Evolutionary conservation across 2,329 filamentous ascomycete species (phyloP), one percentile per base, ranked within the genome.

Genomic region (Penicillium sp.): DNA sequence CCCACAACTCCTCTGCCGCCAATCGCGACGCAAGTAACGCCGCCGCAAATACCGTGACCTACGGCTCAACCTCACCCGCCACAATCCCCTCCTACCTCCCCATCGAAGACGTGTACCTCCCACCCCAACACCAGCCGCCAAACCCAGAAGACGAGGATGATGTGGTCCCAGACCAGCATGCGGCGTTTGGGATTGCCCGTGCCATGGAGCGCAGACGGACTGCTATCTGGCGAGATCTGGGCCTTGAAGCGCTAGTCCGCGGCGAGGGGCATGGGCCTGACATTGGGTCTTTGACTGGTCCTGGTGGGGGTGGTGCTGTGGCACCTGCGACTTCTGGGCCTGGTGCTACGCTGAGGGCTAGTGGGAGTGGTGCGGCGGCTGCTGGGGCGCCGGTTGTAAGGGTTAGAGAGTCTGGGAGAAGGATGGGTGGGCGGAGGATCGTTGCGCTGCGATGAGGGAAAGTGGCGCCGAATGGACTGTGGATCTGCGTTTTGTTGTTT

Each of bases 71-170:
- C 1, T 62, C 65, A 1, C 59, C 61, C 5, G 55, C 71, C 2
- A 64, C 64, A 7, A 62, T 72, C 41, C 69, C 71, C 2, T 72
- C 70, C 4, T 75, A 70, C 62, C 65, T 77, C 7, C 75, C 76
- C n/a, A 69, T 76, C 46, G 82, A 86, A 63, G 79, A 82, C 39
- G 83, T 86, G 62, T 77, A 80, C 58, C 76, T 86, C 2, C 72
- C 77, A 6, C 76, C 78, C 13, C 78, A 84, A 50, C 77, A 82
- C 49, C 80, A 84, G 60, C 82, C 82, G 0, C 66, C 81, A 12
- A 84, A 85, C 54, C 82, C 82, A 0, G 82, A 85, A 62, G 82
- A 85, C 54, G 81, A 86, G 64, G 82, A 85, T 53, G 82, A 84
- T 56, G 79, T 85, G 2, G 81, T 85, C 12, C 82, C 82, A 0